Percentiles rank a stretch among this genome's conserved stretches.
Conservation (phyloP, 345 rosid genomes). For the Hibiscus tridactylites region DNA sequence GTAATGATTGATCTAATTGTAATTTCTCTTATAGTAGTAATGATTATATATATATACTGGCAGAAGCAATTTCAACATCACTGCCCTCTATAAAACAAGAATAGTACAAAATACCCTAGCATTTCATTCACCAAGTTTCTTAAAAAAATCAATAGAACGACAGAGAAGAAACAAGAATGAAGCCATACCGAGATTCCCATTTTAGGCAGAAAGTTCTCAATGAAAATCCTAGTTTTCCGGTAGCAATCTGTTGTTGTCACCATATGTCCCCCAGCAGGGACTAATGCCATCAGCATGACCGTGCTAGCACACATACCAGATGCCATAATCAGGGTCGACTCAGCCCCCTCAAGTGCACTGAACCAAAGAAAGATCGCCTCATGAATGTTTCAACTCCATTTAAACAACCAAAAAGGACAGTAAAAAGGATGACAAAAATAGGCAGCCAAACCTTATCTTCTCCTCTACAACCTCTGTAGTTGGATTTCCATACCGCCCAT, state of each 20-base stretch:
- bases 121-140: neutral
- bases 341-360: slow-evolving; percentile 97
- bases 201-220: slow-evolving; percentile 86
- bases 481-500: slow-evolving; percentile 97
- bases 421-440: neutral
- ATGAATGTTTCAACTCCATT: slow-evolving; percentile 6
- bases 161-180: neutral
- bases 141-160: neutral
- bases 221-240: slow-evolving; percentile 91
- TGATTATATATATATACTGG: neutral
- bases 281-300: slow-evolving; percentile 88
- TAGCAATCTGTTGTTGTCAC: slow-evolving; percentile 95
- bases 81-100: neutral
- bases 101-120: neutral
- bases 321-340: slow-evolving; percentile 86
- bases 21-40: neutral
- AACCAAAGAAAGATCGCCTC: slow-evolving; percentile 4
- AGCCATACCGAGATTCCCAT: slow-evolving; percentile 76
- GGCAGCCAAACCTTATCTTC: slow-evolving; percentile 61
- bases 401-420: neutral
- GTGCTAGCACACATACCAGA: slow-evolving; percentile 99
- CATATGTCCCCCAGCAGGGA: slow-evolving; percentile 95
- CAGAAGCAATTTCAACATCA: neutral
- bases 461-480: slow-evolving; percentile 77
- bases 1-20: neutral